Conservation (phyloP, 495 filamentous ascomycete genomes). For the Penicillium chermesinum region DNA sequence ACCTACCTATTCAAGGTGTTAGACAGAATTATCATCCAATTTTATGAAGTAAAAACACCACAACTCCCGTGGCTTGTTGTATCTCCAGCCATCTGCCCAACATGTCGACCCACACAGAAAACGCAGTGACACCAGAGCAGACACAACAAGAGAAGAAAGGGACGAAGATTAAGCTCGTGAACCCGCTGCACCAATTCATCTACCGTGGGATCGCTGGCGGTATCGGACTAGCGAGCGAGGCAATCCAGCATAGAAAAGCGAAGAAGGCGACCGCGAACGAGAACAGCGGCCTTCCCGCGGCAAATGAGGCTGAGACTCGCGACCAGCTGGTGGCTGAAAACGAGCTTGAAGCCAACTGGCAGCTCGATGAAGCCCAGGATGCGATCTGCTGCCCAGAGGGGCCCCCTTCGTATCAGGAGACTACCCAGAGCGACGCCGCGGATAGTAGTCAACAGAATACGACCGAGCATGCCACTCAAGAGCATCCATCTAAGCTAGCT, state of each 20-base stretch:
- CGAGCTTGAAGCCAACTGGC: not conserved
- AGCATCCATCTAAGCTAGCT: not conserved
- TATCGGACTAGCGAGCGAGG: not conserved
- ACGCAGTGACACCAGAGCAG: not conserved
- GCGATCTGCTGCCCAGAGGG: not conserved
- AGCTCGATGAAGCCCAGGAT: not conserved
- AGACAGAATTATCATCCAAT: not conserved
- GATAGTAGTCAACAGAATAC: not conserved
- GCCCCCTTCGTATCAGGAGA: not conserved
- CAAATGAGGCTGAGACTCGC: not conserved
- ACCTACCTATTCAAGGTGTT: not conserved
- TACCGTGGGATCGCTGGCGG: not conserved
- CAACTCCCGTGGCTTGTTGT: no score
- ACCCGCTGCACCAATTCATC: not conserved
- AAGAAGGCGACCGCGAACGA: not conserved
- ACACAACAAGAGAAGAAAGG: not conserved
- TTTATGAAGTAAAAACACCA: no score
- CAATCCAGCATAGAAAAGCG: not conserved
- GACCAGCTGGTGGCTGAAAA: not conserved
- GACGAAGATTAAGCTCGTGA: not conserved
- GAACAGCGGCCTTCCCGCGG: not conserved
- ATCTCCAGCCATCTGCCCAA: not conserved
- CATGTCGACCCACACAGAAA: not conserved
- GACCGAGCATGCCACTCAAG: not conserved
- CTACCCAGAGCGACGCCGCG: not conserved